Base-by-base conservation (phyloP, 108 stramenopile species). In the Fragilaria radians region DNA sequence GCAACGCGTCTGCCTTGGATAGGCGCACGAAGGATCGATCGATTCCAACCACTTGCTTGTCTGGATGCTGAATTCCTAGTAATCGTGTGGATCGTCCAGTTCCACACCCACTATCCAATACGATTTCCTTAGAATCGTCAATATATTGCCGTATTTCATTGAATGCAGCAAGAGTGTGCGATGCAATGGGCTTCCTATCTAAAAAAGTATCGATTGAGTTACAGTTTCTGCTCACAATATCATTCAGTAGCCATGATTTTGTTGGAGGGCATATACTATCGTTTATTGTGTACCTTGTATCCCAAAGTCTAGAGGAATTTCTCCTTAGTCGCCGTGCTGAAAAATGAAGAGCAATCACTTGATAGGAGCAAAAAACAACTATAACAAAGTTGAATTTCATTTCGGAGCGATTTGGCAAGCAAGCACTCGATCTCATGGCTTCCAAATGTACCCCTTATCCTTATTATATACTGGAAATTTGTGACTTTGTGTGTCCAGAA, bases 51-150 rank as follows among this genome's bases (percentile, higher is more conserved):
- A 96, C 76, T 24, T 69, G 25, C 56, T 80, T 67, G 64, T 90
- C 72, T 0, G 86, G 86, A 73, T 82, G 74, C 19, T 54, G 59
- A 59, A 71, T 55, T 5, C 84, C 83, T 28, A 91, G 63, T 26
- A 68, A 29, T 4, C 61, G 21, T 11, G 87, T 76, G 4, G 83
- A 88, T 21, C 73, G 63, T 5, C 88, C 92, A 0, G 95, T 94
- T 21, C 95, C 95, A 68, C 95, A 96, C 31, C 95, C 95, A 62
- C 89, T 86, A 63, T 89, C 89, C 22, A 90, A 59, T 47, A 94
- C 64, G 4, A 89, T 51, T 27, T 49, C 58, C 23, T 0, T 47
- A 2, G 2, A 23, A 0, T 48, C 14, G 26, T 45, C 27, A 4
- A 64, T 18, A 53, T n/a, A 17, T 19, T 23, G 42, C 33, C 46